These are phyloP conservation scores for Citrus maxima DNA, from an alignment of 345 rosid genomes.

Conservation along the genomic window DNA sequence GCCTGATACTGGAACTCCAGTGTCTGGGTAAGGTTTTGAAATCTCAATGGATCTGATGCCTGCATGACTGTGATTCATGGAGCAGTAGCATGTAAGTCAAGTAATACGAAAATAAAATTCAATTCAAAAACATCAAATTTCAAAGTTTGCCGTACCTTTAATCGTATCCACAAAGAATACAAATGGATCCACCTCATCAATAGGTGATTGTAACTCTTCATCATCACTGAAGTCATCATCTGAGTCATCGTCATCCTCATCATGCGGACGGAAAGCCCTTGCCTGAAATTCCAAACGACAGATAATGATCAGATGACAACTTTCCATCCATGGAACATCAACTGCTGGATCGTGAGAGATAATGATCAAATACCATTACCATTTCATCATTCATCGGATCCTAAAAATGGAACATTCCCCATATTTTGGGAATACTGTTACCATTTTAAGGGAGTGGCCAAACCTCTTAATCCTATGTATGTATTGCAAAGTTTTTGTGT, in stretches of 20 bases:
- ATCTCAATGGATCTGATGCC: slow-evolving; percentile 69
- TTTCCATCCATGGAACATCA: not conserved
- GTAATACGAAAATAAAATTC: not conserved
- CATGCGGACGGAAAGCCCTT: slow-evolving; percentile 65
- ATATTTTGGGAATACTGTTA: not conserved
- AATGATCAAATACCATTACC: too few relatives aligned
- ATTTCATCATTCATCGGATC: too few relatives aligned
- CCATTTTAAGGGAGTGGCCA: not conserved
- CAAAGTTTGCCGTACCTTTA: slow-evolving; percentile 47
- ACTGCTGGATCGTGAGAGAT: too few relatives aligned
- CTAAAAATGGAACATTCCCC: too few relatives aligned
- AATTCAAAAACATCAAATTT: not conserved
- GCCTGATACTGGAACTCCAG: slow-evolving; percentile 87
- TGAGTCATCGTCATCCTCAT: slow-evolving; percentile 65
- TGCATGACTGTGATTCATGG: slow-evolving; percentile 55
- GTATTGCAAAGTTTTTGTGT: not conserved
- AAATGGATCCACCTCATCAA: slow-evolving; percentile 97
- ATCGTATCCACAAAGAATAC: slow-evolving; percentile 83
- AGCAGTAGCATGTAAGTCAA: not conserved
- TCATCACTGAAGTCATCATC: slow-evolving; percentile 94
- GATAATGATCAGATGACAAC: not conserved
- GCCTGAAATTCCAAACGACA: slow-evolving; percentile 40
- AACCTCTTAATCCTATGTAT: not conserved
- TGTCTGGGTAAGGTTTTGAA: slow-evolving; percentile 77
- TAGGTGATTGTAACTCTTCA: slow-evolving; percentile 92